Base-by-base conservation (phyloP, 305 asterid species). In the Plantago coronopus region DNA sequence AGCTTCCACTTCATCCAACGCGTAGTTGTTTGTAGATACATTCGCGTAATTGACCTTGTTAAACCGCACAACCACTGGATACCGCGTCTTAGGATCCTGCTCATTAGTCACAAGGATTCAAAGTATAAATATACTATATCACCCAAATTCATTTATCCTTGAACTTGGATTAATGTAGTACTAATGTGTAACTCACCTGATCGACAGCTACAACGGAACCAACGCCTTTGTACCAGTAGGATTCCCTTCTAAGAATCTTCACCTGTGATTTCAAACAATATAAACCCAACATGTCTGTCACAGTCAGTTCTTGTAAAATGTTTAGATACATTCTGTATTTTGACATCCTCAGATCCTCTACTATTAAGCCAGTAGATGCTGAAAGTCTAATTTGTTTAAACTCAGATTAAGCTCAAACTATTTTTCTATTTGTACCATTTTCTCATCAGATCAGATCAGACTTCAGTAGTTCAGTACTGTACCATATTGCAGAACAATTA, bases 131-230 rank as follows among this genome's bases (percentile, higher is more conserved):
- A 16, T 15, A 17, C 8, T 15, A 49, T 7, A 3, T 21, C 25
- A 16, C 21, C 0, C 11, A 6, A 56, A 10, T 55, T 34, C 9
- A 19, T 1, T 18, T 17, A 51, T 12, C 17, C 18, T 23, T 15
- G 18, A 11, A 48, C 42, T 11, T 19, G 14, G 12, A 51, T 25
- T 14, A n/a, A n/a, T n/a, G n/a, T n/a, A n/a, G n/a, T n/a, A n/a
- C n/a, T n/a, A n/a, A n/a, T n/a, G 29, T 18, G 40, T 19, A 22
- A 25, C 70, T 75, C 62, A 88, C 96, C 87, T 88, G 95, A 72
- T 88, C 96, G 65, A 84, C 94, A 27, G 94, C 81, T 12, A 87
- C 95, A 31, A 87, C 95, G 23, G 94, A 80, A 43, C 95, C 94
- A 14, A 78, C 76, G 19, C 86, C 86, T 68, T 84, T 87, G 86